Percentiles rank a stretch among this genome's conserved stretches.
Evolutionary conservation across 257 asterid species (phyloP).

Genomic region (Ligustrum vulgare): DNA sequence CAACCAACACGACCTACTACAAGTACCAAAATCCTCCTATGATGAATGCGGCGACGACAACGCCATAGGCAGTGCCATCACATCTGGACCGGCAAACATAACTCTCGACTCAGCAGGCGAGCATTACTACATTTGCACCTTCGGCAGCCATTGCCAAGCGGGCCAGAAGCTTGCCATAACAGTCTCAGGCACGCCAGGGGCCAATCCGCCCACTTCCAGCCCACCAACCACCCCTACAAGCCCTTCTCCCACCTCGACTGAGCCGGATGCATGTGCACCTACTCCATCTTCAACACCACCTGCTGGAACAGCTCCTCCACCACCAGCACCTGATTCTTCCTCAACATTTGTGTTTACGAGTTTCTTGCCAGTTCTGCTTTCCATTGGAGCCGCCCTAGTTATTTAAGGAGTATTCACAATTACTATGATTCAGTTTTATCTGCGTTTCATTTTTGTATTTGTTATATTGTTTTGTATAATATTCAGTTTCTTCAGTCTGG

Average conservation of each 20-base stretch:
- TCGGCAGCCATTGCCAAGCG: slow-evolving; percentile 39
- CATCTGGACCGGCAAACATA: slow-evolving; percentile 41
- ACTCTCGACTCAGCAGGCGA: slow-evolving; percentile 40
- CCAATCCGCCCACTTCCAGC: slow-evolving; percentile 28
- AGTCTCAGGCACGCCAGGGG: slow-evolving; percentile 33
- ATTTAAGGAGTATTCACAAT: neutral
- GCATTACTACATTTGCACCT: slow-evolving; percentile 46
- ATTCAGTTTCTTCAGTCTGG: too few relatives aligned
- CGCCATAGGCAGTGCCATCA: slow-evolving; percentile 27
- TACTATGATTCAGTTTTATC: too few relatives aligned
- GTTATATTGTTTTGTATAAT: too few relatives aligned
- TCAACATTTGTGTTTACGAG: slow-evolving; percentile 13
- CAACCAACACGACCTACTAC: slow-evolving; percentile 36
- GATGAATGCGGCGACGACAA: slow-evolving; percentile 38
- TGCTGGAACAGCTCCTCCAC: neutral
- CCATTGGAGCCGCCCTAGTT: slow-evolving; percentile 1
- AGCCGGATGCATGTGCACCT: slow-evolving; percentile 33
- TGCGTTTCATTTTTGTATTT: too few relatives aligned
- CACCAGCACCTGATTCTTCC: slow-evolving; percentile 17
- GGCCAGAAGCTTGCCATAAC: slow-evolving; percentile 47
- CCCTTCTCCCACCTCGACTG: slow-evolving; percentile 23
- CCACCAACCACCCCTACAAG: slow-evolving; percentile 17
- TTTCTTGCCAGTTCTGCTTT: slow-evolving; percentile 5
- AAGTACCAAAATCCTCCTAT: slow-evolving; percentile 43
- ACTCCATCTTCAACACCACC: slow-evolving; percentile 9